Percentiles rank a stretch among this genome's conserved stretches.
Conservation (phyloP, 331 rosid species). For the Malus hybrid region DNA sequence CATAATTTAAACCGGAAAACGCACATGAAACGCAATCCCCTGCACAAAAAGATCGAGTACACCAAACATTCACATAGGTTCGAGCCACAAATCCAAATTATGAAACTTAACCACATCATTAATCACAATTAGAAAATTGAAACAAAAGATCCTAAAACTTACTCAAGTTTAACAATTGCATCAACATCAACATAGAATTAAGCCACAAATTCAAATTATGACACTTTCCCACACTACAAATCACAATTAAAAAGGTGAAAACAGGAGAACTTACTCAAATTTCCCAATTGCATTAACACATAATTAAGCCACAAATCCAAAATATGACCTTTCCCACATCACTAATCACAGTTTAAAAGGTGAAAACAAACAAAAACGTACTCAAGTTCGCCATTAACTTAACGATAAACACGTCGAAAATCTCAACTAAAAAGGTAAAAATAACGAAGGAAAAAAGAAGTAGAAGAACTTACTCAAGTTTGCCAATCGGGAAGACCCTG, state of each 20-base stretch:
- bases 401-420: not conserved
- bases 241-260: not conserved
- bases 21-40: slow-evolving; percentile 80
- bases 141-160: too few relatives aligned
- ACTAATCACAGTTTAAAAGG: not conserved
- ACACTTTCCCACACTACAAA: not conserved
- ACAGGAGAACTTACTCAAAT: not conserved
- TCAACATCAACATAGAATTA: too few relatives aligned
- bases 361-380: not conserved
- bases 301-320: not conserved
- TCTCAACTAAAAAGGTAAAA: not conserved
- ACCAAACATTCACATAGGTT: not conserved
- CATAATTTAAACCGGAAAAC: slow-evolving; percentile 81
- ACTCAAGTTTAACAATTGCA: too few relatives aligned
- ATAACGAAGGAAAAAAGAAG: not conserved
- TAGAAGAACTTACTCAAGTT: slow-evolving; percentile 39
- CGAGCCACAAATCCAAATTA: not conserved
- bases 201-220: not conserved
- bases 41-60: slow-evolving; percentile 1
- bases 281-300: slow-evolving; percentile 28
- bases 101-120: not conserved
- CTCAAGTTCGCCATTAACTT: not conserved
- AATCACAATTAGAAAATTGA: not conserved
- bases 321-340: not conserved
- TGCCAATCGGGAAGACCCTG: slow-evolving; percentile 68